Evolutionary conservation across 192 early-diverging fungal species (phyloP).

Genomic region (Rhizophagus prolifer): DNA sequence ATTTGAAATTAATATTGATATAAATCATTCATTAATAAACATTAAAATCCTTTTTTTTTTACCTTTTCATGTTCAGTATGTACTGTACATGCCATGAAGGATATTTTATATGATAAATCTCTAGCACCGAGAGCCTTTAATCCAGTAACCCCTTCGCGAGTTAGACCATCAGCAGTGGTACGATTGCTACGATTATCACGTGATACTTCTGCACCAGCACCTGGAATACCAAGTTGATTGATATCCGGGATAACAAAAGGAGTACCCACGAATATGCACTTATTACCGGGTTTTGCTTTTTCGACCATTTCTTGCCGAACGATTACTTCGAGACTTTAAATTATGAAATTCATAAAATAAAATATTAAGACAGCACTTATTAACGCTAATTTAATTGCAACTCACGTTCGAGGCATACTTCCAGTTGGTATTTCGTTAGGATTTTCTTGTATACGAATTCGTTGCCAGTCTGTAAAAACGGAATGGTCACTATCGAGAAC

Average conservation of each 20-base stretch:
- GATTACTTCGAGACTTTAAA: constrained; percentile 84
- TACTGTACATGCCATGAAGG: constrained; percentile 84
- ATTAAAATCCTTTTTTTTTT: neutral
- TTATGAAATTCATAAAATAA: neutral
- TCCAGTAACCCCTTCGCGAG: constrained; percentile 79
- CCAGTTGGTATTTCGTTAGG: constrained; percentile 94
- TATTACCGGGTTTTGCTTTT: constrained; percentile 93
- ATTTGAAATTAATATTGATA: neutral
- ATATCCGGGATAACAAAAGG: constrained; percentile 93
- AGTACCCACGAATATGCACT: constrained; percentile 82
- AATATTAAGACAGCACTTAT: neutral
- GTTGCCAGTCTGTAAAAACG: constrained; percentile 97
- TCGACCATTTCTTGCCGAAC: constrained; percentile 92
- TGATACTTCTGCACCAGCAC: constrained; percentile 55
- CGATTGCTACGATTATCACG: constrained; percentile 49
- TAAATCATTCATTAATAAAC: too few relatives aligned
- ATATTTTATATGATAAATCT: constrained; percentile 90
- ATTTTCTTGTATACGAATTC: constrained; percentile 94
- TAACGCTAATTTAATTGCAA: neutral
- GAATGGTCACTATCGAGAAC: constrained; percentile 77
- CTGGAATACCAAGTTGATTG: constrained; percentile 73
- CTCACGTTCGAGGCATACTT: constrained; percentile 90
- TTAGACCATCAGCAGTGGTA: constrained; percentile 51
- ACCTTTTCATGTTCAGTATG: constrained; percentile 57
- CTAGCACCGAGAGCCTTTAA: constrained; percentile 85